A percentile compares a stretch with the other conserved stretches of the same genome.
phyloP scores from a whole-genome alignment of 139 green algal species.

The Tetraselmis chui region DNA sequence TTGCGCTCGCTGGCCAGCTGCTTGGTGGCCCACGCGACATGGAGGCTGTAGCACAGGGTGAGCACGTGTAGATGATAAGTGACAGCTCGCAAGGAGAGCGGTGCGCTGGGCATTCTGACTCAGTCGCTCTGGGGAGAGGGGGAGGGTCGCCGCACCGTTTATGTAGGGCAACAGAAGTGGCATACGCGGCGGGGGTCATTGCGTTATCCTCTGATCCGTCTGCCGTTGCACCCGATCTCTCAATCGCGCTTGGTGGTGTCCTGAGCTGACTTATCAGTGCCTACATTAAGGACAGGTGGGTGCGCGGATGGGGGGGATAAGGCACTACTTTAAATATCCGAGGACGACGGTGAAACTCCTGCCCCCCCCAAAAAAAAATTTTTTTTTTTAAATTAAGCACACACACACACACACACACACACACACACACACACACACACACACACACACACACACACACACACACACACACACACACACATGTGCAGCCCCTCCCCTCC shows the following conservation, averaged over 20 bases:
- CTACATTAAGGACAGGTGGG: neutral
- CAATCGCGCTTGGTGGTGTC: neutral
- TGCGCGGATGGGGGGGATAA: neutral
- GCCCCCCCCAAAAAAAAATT: too few species aligned
- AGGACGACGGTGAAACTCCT: neutral
- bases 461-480: too few species aligned
- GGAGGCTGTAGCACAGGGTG: neutral
- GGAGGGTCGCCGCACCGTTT: neutral
- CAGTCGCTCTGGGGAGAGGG: neutral
- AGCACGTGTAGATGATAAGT: neutral
- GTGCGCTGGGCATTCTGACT: too few species aligned
- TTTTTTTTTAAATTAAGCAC: too few species aligned
- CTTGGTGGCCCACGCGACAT: neutral
- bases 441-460: too few species aligned
- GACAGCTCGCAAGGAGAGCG: too few species aligned
- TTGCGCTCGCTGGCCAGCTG: neutral
- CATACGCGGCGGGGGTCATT: neutral
- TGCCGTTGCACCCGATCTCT: neutral
- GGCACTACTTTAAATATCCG: neutral
- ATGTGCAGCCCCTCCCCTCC: too few species aligned
- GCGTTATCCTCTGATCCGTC: too few species aligned
- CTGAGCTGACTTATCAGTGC: neutral
- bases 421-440: too few species aligned
- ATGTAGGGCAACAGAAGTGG: neutral
- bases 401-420: too few species aligned